Percentiles rank a stretch among this genome's conserved stretches.
phyloP scores from a whole-genome alignment of 1,139 yeast genomes.

The Saccharomyces pastorianus region DNA sequence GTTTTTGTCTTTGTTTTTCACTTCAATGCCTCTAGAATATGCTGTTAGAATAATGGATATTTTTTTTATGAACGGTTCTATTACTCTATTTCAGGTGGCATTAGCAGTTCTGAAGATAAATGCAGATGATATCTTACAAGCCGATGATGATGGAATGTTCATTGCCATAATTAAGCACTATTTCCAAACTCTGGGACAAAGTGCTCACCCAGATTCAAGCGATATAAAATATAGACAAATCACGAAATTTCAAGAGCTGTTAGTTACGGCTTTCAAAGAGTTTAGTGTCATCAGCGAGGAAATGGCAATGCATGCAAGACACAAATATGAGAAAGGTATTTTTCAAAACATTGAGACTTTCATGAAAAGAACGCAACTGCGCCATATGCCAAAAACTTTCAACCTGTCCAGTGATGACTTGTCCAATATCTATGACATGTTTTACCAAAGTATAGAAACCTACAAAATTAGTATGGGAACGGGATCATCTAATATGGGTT shows the following conservation, averaged over 20 bases:
- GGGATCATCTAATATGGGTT: slow-evolving; percentile 68
- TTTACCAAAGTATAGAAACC: slow-evolving; percentile 66
- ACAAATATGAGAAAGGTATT: slow-evolving; percentile 66
- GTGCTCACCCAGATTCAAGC: slow-evolving; percentile 68
- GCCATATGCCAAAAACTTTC: slow-evolving; percentile 70
- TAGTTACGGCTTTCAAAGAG: slow-evolving; percentile 89
- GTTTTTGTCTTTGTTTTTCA: slow-evolving; percentile 85
- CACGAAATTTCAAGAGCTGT: slow-evolving; percentile 80
- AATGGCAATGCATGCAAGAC: slow-evolving; percentile 59
- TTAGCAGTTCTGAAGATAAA: slow-evolving; percentile 78
- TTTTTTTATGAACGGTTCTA: slow-evolving; percentile 84
- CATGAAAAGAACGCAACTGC: slow-evolving; percentile 83
- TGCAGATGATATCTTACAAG: slow-evolving; percentile 70
- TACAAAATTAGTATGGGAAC: slow-evolving; percentile 60
- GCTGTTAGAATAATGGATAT: slow-evolving; percentile 90
- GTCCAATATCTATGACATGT: slow-evolving; percentile 74
- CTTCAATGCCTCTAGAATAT: slow-evolving; percentile 89
- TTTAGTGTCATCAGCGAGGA: slow-evolving; percentile 74
- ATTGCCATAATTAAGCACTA: slow-evolving; percentile 77
- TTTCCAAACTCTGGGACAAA: slow-evolving; percentile 68
- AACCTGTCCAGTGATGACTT: slow-evolving; percentile 52
- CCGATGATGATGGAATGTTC: slow-evolving; percentile 89
- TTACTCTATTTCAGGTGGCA: slow-evolving; percentile 86
- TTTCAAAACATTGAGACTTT: slow-evolving; percentile 80
- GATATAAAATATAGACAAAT: slow-evolving; percentile 58